A percentile compares a stretch with the other conserved stretches of the same genome.
phyloP scores from a whole-genome alignment of 2,329 filamentous ascomycete species.

The Epichloe festucae region DNA sequence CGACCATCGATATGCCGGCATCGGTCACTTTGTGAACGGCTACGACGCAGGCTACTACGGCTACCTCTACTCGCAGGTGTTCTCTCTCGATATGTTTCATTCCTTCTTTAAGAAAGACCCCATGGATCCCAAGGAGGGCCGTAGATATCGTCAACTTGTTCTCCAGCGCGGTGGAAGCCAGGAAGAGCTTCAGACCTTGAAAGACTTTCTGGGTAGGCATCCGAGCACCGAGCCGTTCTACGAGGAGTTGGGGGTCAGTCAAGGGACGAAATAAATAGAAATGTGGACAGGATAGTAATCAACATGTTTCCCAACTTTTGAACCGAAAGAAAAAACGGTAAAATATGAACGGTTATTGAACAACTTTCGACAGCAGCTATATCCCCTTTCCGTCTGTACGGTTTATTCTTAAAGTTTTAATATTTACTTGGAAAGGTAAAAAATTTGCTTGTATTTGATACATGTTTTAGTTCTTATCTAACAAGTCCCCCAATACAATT shows the following conservation, averaged over 20 bases:
- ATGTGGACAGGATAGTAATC: background rate
- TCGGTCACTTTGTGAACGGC: conserved; percentile 71
- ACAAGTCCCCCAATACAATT: background rate
- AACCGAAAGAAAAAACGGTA: background rate
- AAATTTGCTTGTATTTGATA: background rate
- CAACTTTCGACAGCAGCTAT: too few relatives aligned
- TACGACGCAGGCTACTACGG: conserved; percentile 81
- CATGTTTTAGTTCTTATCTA: too few relatives aligned
- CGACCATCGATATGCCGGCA: conserved; percentile 68
- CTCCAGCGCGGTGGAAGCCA: conserved; percentile 65
- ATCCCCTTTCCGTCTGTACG: too few relatives aligned
- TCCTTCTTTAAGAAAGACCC: conserved; percentile 65
- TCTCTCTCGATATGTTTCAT: conserved; percentile 79
- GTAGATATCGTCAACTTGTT: conserved; percentile 65
- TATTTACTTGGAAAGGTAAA: background rate
- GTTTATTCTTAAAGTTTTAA: too few relatives aligned
- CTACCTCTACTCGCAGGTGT: conserved; percentile 63
- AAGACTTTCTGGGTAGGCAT: conserved; percentile 65
- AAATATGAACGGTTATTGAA: background rate
- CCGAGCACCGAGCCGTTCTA: conserved; percentile 72
- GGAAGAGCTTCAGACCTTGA: conserved; percentile 69
- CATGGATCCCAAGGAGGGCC: conserved; percentile 61
- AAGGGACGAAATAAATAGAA: background rate
- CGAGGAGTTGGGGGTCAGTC: conserved; percentile 49
- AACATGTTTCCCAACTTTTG: background rate